phyloP scores from a whole-genome alignment of 1,284 basidiomycete genomes.

The Cutaneotrichosporon sp. region DNA sequence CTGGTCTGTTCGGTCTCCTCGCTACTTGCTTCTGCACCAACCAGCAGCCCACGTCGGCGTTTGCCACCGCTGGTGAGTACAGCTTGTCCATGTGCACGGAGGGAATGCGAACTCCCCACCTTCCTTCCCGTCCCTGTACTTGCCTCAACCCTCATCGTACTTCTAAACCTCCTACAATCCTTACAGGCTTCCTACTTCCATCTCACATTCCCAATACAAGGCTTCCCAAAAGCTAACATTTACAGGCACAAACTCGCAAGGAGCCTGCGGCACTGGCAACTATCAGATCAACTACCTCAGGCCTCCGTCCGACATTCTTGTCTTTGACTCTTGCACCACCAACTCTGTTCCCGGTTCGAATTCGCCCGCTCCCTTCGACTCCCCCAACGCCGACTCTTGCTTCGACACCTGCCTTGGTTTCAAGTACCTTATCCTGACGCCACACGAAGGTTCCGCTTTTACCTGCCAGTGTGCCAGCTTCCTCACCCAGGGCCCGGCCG shows the following conservation, averaged over 20 bases:
- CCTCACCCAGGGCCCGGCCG: neutral
- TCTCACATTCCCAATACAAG: no score
- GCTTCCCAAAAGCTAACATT: neutral
- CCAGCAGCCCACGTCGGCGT: neutral
- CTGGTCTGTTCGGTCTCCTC: conserved; percentile 7
- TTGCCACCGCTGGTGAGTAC: neutral
- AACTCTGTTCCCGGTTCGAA: neutral
- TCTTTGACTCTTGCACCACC: conserved; percentile 2
- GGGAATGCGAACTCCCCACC: no score
- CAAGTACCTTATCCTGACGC: conserved; percentile 1
- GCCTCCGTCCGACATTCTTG: neutral
- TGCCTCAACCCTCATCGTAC: neutral
- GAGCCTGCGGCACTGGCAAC: neutral
- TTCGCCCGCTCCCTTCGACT: neutral
- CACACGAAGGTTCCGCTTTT: neutral
- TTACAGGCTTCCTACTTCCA: neutral
- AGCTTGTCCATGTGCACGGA: no score
- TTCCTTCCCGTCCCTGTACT: neutral
- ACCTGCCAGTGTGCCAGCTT: conserved; percentile 4
- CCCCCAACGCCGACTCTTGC: conserved; percentile 1
- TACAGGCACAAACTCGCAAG: neutral
- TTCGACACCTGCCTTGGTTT: neutral
- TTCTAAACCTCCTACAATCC: neutral
- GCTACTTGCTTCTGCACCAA: conserved; percentile 8
- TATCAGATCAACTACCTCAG: conserved; percentile 7